Percentiles rank a stretch among this genome's conserved stretches.
Evolutionary conservation across 495 filamentous ascomycete genomes (phyloP).

Genomic region (Penicillium mononematosum): DNA sequence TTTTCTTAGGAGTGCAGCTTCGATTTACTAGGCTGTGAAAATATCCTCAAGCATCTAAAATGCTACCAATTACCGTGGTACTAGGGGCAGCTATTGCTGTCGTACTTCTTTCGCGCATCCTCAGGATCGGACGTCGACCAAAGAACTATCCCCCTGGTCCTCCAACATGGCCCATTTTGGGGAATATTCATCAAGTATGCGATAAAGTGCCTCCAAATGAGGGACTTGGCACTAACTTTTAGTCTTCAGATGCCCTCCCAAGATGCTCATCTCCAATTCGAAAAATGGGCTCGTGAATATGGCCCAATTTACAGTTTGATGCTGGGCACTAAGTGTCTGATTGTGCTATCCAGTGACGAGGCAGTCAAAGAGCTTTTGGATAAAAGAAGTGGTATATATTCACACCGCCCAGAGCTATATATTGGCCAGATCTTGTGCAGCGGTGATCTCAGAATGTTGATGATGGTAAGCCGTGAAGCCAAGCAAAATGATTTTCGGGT

Average conservation of each 20-base stretch:
- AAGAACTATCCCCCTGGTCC: slow-evolving; percentile 37
- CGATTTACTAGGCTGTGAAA: neutral
- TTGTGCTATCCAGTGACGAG: slow-evolving; percentile 59
- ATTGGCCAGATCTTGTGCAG: slow-evolving; percentile 38
- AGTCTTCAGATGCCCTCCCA: slow-evolving; percentile 16
- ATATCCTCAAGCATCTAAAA: neutral
- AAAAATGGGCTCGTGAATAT: slow-evolving; percentile 61
- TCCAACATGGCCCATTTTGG: slow-evolving; percentile 35
- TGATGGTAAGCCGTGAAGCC: slow-evolving; percentile 28
- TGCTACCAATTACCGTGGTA: slow-evolving; percentile 12
- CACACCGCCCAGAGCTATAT: slow-evolving; percentile 54
- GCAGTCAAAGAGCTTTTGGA: slow-evolving; percentile 60
- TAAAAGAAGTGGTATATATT: slow-evolving; percentile 59
- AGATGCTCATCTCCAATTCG: slow-evolving; percentile 44
- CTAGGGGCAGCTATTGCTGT: slow-evolving; percentile 12
- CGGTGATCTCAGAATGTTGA: slow-evolving; percentile 30
- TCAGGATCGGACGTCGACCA: slow-evolving; percentile 28
- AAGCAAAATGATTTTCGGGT: neutral
- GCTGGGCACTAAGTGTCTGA: slow-evolving; percentile 54
- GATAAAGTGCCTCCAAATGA: neutral
- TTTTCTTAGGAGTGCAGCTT: neutral
- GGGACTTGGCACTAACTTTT: neutral
- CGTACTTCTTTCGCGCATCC: slow-evolving; percentile 10
- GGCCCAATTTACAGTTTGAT: slow-evolving; percentile 62
- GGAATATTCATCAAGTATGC: slow-evolving; percentile 36